Evolutionary conservation across 2,329 filamentous ascomycete species (phyloP), one percentile per base, ranked within the genome.

Genomic region (Calonectria honghensis): DNA sequence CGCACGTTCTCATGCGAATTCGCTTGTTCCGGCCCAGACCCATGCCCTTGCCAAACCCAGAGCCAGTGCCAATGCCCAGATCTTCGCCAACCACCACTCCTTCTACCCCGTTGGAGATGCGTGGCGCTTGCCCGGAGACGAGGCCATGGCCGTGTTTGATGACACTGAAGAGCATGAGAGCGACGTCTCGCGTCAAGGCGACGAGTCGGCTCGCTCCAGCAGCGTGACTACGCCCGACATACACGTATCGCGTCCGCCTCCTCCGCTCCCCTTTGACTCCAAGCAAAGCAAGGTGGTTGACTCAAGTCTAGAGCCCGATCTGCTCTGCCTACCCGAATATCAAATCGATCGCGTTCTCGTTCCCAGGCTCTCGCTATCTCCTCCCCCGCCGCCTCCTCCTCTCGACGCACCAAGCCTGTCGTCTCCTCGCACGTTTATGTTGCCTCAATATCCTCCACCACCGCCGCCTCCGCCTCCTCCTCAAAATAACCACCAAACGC

Each of bases 121-220:
- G 75, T 72, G 76, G 37, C 54, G 71, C 74, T 65, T 70, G 65
- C 72, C 64, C 63, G 65, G 70, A 69, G 73, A 73, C 57, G 68
- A 81, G 65, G 67, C 72, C 70, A 77, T 80, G 39, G 82, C 80
- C 51, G 45, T 48, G 45, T 48, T 24, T n/a, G 45, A 48, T 24
- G 79, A 81, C 32, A 77, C 78, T 39, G 79, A 82, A 57, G 75
- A 74, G 52, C 80, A 76, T 68, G 78, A 77, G 20, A 82, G 82
- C 75, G 80, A 82, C 70, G 76, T 77, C 69, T 82, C 77, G 74
- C 77, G 72, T 48, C 78, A 80, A 27, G 81, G 79, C 63, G 78
- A 82, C 70, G 73, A 79, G 64, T 83, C 82, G 27, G 78, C 79
- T n/a, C 73, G 79, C 32, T 80, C 82, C 9, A 83, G 82, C 73